Evolutionary conservation across 164 flowering plant genomes (phyloP).

Genomic region (Warburgia ugandensis): DNA sequence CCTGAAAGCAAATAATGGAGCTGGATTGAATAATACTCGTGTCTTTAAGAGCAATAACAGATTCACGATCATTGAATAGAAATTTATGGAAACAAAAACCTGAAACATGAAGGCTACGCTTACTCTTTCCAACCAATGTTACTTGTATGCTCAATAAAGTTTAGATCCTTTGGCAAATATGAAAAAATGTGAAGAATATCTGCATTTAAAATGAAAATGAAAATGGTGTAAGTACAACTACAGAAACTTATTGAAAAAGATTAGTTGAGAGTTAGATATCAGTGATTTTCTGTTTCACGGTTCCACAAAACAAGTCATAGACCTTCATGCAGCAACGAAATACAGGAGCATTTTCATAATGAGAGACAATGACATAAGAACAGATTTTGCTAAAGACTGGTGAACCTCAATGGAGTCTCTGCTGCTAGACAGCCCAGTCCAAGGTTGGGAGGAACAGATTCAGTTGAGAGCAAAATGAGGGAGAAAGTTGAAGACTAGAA

Average conservation of each 20-base stretch:
- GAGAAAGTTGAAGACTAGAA: too few relatives aligned
- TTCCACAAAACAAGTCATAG: not conserved
- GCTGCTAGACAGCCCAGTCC: too few relatives aligned
- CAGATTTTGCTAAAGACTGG: too few relatives aligned
- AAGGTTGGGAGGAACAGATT: too few relatives aligned
- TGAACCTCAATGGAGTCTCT: too few relatives aligned
- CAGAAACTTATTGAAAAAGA: not conserved
- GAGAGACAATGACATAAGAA: too few relatives aligned
- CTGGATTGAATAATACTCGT: not conserved
- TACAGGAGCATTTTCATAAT: too few relatives aligned
- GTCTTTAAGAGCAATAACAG: not conserved
- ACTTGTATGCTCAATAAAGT: conserved; percentile 86
- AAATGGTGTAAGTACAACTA: not conserved
- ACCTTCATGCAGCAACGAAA: not conserved
- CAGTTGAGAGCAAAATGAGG: too few relatives aligned
- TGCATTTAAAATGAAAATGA: conserved; percentile 24
- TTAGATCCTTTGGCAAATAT: conserved; percentile 73
- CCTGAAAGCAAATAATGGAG: conserved; percentile 27
- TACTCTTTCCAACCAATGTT: conserved; percentile 89
- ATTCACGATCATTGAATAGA: conserved; percentile 1
- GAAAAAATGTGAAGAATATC: conserved; percentile 83
- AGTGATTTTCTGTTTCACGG: not conserved
- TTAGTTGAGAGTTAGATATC: not conserved
- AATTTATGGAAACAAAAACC: conserved; percentile 1
- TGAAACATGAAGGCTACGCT: conserved; percentile 21